Base-by-base conservation (phyloP, 495 filamentous ascomycete species). In the Penicillium roqueforti region DNA sequence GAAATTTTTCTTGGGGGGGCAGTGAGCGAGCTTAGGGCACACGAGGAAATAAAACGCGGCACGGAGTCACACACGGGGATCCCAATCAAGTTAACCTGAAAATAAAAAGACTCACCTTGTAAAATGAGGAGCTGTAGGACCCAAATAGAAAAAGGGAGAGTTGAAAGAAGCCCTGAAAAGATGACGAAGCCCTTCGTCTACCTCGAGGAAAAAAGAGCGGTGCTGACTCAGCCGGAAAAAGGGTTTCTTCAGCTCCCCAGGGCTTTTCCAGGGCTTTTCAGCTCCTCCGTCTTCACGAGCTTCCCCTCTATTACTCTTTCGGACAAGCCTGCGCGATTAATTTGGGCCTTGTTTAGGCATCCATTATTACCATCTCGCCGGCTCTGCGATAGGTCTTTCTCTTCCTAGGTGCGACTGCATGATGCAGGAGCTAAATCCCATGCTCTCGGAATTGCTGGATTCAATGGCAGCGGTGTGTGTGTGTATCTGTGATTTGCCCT, bases 21-120 rank as follows among this genome's bases (percentile, higher is more conserved):
- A 41, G 53, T 28, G 47, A 47, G 55, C 47, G 48, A 49, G 32
- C 47, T 57, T 61, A 64, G 60, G 63, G 60, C 61, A 55, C 45
- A 47, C 51, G 53, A 51, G 31, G 28, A 34, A 32, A 46, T 25
- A 45, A 56, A 59, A 58, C 42, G 26, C 53, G 57, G 55, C 57
- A 66, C 26, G 47, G 56, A 11, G 34, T 51, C 10, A 57, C 54
- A 60, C 53, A 46, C 43, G 55, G 40, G 22, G 1, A 53, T 25
- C 62, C 54, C 11, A 38, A 50, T 11, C 22, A 41, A 54, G 45
- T 26, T 44, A 40, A 55, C 20, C 41, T 38, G 54, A 44, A 32
- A 54, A 51, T 51, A 55, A 41, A 29, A 55, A 38, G 43, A 54
- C 51, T 54, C 51, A 54, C 51, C 51, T 54, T 34, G 47, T 40